These are phyloP conservation scores for Dicorynia guianensis DNA, from an alignment of 306 rosid genomes.

Conservation along the genomic window DNA sequence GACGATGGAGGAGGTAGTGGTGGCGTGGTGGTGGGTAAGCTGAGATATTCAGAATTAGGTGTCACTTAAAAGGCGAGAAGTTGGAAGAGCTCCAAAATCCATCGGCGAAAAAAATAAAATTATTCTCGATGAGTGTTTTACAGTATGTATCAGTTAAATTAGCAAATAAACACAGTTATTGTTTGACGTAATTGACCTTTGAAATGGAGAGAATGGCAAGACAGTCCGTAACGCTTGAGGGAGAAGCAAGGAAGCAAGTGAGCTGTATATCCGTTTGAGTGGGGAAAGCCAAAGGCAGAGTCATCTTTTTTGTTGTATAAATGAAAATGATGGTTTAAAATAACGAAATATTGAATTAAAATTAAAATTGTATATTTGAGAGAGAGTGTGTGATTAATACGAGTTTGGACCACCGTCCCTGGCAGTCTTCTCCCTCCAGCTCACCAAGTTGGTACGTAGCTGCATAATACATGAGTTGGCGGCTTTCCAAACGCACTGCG, in stretches of 20 bases:
- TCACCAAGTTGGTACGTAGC: slow-evolving; percentile 55
- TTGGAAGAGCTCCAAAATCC: slow-evolving; percentile 54
- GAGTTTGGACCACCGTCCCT: slow-evolving; percentile 71
- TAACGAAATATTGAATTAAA: background rate
- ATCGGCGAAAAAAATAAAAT: background rate
- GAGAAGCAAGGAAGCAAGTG: slow-evolving; percentile 59
- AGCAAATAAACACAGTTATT: background rate
- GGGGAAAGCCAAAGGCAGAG: slow-evolving; percentile 32
- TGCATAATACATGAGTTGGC: slow-evolving; percentile 30
- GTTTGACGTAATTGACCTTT: slow-evolving; percentile 51
- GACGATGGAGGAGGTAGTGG: background rate
- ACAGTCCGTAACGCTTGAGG: slow-evolving; percentile 52
- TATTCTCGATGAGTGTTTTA: background rate
- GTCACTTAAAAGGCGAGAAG: slow-evolving; percentile 63
- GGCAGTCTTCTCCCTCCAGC: slow-evolving; percentile 49
- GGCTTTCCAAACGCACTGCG: slow-evolving; percentile 32
- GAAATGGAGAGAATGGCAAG: slow-evolving; percentile 26
- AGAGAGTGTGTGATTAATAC: slow-evolving; percentile 29
- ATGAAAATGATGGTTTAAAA: background rate
- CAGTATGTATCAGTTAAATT: background rate
- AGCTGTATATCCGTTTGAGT: slow-evolving; percentile 57
- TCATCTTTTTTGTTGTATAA: background rate
- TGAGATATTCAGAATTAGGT: slow-evolving; percentile 60
- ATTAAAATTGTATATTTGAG: background rate
- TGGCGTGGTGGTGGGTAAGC: slow-evolving; percentile 43